phyloP scores from a whole-genome alignment of 2,329 filamentous ascomycete species.

The Cercospora sesami region DNA sequence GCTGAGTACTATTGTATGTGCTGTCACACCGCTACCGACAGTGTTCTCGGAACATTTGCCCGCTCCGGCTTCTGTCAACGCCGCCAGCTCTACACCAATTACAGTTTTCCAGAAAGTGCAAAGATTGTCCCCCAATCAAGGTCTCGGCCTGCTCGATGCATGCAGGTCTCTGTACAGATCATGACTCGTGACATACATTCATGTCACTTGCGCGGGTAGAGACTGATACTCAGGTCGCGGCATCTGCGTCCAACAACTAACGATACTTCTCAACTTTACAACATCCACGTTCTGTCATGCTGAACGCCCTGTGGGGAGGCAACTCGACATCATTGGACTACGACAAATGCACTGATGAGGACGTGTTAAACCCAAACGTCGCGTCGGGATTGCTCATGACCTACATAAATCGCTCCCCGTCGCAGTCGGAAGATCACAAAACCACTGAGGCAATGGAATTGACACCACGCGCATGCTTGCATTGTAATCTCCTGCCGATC shows the following conservation, averaged over 20 bases:
- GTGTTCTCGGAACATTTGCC: background rate
- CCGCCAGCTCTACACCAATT: background rate
- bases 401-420: background rate
- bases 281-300: background rate
- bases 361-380: background rate
- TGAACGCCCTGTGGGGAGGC: background rate
- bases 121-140: background rate
- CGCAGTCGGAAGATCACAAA: no score
- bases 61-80: background rate
- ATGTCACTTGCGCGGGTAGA: background rate
- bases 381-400: background rate
- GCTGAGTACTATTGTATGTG: background rate
- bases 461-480: background rate
- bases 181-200: background rate
- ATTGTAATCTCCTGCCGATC: background rate
- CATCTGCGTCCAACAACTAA: background rate
- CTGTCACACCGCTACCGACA: background rate
- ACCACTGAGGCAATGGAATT: background rate
- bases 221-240: background rate
- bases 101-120: background rate
- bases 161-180: background rate
- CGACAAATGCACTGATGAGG: background rate
- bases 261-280: background rate
- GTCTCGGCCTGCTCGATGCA: background rate
- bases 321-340: background rate